Conservation (phyloP, 2,329 filamentous ascomycete species). For the Diaporthe ilicicola region DNA sequence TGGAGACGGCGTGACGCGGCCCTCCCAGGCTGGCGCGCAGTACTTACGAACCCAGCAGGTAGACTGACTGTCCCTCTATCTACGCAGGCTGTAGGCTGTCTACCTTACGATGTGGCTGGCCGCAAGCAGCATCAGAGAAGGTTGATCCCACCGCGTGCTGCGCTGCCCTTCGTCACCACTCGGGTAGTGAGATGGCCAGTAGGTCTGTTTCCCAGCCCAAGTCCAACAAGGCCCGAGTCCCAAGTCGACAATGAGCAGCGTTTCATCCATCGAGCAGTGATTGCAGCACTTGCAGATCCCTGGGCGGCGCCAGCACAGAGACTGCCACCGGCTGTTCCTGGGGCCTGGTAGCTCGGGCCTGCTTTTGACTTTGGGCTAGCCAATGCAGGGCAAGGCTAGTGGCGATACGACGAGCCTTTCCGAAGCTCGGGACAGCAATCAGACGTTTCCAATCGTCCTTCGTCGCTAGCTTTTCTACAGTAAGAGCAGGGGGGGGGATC, state of each 20-base stretch:
- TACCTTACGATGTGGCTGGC: constrained; percentile 16
- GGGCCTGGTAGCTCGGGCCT: not conserved
- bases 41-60: not conserved
- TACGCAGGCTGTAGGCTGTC: not conserved
- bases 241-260: not conserved
- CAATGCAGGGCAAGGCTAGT: not conserved
- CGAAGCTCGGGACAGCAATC: not conserved
- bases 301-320: constrained; percentile 7
- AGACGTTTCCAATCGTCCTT: not conserved
- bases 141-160: not conserved
- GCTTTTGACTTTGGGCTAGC: constrained; percentile 25
- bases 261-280: constrained; percentile 9
- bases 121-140: not conserved
- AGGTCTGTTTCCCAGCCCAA: not conserved
- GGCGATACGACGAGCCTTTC: not conserved
- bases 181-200: not conserved
- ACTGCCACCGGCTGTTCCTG: constrained; percentile 7
- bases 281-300: constrained; percentile 7
- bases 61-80: not conserved
- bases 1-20: constrained; percentile 32
- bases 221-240: not conserved
- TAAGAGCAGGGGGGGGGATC: not conserved
- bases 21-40: constrained; percentile 7
- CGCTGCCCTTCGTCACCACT: constrained; percentile 1
- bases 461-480: not conserved